Percentiles rank a stretch among this genome's conserved stretches.
Conservation (phyloP, 169 alveolate species). For the Toxoplasma gondii region DNA sequence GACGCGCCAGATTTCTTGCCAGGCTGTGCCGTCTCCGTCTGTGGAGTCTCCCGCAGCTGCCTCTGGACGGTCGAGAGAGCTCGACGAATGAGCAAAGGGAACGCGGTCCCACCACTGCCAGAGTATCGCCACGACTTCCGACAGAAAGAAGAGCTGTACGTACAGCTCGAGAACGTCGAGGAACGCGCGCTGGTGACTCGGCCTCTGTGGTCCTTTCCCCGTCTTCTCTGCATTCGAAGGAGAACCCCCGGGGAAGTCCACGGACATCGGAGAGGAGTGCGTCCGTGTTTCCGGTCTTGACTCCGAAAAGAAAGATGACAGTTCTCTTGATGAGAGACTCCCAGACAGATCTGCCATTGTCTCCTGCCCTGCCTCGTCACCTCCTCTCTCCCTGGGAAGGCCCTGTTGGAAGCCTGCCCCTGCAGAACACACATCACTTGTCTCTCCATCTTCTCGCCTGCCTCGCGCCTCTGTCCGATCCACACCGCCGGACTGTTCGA, state of each 20-base stretch:
- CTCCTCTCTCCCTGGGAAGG: too few relatives aligned
- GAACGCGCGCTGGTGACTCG: not conserved
- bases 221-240: too few relatives aligned
- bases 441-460: not conserved
- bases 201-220: too few relatives aligned
- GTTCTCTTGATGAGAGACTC: too few relatives aligned
- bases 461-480: not conserved
- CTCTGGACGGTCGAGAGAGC: not conserved
- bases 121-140: slow-evolving; percentile 22
- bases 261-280: too few relatives aligned
- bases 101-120: slow-evolving; percentile 67
- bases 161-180: slow-evolving; percentile 17
- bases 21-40: not conserved
- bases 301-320: too few relatives aligned
- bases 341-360: too few relatives aligned
- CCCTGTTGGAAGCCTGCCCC: too few relatives aligned
- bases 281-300: not conserved
- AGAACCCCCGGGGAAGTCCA: too few relatives aligned
- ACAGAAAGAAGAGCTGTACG: slow-evolving; percentile 51
- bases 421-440: too few relatives aligned
- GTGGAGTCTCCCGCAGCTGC: not conserved
- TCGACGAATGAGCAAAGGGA: not conserved
- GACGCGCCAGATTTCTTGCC: slow-evolving; percentile 7
- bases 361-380: too few relatives aligned
- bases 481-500: not conserved